phyloP scores from a whole-genome alignment of 805 yeast species.

The Schwanniomyces occidentalis region DNA sequence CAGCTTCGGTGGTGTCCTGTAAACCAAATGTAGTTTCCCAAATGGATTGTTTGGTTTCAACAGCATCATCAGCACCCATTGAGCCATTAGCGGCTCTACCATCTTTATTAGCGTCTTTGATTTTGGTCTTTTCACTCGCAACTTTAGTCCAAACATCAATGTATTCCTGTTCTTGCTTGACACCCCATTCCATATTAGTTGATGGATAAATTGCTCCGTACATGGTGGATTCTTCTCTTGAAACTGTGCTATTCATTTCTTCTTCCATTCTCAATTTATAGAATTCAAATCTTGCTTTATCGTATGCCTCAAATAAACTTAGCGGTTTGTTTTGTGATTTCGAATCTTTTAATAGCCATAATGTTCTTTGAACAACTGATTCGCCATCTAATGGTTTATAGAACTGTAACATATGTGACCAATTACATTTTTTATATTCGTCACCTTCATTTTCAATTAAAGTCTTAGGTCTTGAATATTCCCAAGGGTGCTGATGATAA shows the following conservation, averaged over 20 bases:
- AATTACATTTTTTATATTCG: constrained; percentile 59
- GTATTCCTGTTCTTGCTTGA: constrained; percentile 67
- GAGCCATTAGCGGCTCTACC: constrained; percentile 22
- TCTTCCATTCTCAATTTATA: constrained; percentile 82
- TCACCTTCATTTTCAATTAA: constrained; percentile 74
- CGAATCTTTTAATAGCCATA: constrained; percentile 32
- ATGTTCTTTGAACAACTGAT: constrained; percentile 46
- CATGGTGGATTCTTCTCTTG: constrained; percentile 83
- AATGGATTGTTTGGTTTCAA: constrained; percentile 10
- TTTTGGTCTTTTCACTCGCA: constrained; percentile 65
- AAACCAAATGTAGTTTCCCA: constrained; percentile 11
- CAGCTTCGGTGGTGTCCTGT: constrained; percentile 1
- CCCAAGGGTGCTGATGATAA: constrained; percentile 97
- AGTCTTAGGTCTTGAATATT: constrained; percentile 83
- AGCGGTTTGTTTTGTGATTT: constrained; percentile 21
- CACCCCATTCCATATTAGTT: constrained; percentile 64
- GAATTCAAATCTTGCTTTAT: constrained; percentile 83
- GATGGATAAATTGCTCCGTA: constrained; percentile 73
- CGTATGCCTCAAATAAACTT: constrained; percentile 67
- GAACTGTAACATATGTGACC: constrained; percentile 77
- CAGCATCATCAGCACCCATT: constrained; percentile 19
- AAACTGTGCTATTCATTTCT: constrained; percentile 70
- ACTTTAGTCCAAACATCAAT: constrained; percentile 73
- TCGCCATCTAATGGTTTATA: constrained; percentile 85
- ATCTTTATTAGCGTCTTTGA: constrained; percentile 47